Conservation (phyloP, 805 yeast genomes). For the Jamesozyma gamospora region DNA sequence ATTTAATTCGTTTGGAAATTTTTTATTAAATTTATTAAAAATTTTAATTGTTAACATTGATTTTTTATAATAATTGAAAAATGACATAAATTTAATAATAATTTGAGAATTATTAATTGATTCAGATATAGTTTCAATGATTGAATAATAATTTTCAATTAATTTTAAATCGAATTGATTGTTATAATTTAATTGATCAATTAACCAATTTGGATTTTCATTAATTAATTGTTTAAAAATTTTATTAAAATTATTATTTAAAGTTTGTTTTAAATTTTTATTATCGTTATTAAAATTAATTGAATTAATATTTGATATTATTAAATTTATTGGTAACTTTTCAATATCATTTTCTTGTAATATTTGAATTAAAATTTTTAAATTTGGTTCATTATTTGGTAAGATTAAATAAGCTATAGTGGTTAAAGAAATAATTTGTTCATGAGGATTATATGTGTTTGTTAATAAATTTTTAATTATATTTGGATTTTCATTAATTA, state of each 20-base stretch:
- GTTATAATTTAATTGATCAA: slow-evolving; percentile 7
- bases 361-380: slow-evolving; percentile 16
- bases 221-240: slow-evolving; percentile 8
- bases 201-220: slow-evolving; percentile 7
- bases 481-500: slow-evolving; percentile 11
- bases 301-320: not conserved
- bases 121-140: not conserved
- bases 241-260: slow-evolving; percentile 3
- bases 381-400: slow-evolving; percentile 15
- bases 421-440: slow-evolving; percentile 14
- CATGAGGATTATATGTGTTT: slow-evolving; percentile 8
- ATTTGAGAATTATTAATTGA: slow-evolving; percentile 4
- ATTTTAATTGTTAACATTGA: slow-evolving; percentile 15
- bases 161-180: slow-evolving; percentile 4
- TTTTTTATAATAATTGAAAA: slow-evolving; percentile 11
- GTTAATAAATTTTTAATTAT: slow-evolving; percentile 3
- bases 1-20: slow-evolving; percentile 8
- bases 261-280: not conserved
- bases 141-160: not conserved
- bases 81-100: slow-evolving; percentile 18
- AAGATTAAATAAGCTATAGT: slow-evolving; percentile 21
- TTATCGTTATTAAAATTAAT: not conserved
- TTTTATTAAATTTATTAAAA: slow-evolving; percentile 14
- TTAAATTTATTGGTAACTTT: slow-evolving; percentile 1
- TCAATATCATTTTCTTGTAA: slow-evolving; percentile 10